phyloP scores from a whole-genome alignment of 352 stramenopile genomes.

The Saprolegnia diclina region DNA sequence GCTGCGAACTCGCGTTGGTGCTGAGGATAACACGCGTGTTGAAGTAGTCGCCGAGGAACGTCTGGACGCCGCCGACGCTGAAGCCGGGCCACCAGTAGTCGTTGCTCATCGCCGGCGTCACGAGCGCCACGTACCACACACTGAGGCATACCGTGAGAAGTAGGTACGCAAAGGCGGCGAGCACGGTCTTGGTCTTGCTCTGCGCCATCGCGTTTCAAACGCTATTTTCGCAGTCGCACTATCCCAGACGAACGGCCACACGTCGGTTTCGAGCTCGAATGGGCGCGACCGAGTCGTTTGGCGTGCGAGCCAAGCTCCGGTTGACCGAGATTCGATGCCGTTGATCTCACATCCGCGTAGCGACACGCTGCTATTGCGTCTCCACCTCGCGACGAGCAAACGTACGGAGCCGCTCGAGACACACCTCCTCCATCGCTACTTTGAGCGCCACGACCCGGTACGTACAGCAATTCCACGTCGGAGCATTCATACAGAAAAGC shows the following conservation, averaged over 20 bases:
- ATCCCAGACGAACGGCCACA: background rate
- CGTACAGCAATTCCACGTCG: too few relatives aligned
- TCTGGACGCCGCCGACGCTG: constrained; percentile 1
- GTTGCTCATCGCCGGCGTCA: constrained; percentile 1
- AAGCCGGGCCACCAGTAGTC: constrained; percentile 22
- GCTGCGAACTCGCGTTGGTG: background rate
- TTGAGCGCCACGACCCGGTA: constrained; percentile 16
- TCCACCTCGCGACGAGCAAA: constrained; percentile 2
- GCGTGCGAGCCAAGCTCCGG: background rate
- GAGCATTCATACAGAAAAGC: background rate
- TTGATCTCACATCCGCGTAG: background rate
- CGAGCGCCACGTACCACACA: background rate
- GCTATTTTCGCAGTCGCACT: too few relatives aligned
- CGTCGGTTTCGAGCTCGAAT: background rate
- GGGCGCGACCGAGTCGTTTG: background rate
- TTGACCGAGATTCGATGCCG: background rate
- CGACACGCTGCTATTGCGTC: constrained; percentile 7
- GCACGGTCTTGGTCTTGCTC: background rate
- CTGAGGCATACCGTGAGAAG: background rate
- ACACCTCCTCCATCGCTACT: constrained; percentile 7
- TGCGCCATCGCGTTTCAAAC: background rate
- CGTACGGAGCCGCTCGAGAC: constrained; percentile 21
- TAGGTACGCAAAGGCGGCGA: background rate
- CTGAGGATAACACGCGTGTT: background rate
- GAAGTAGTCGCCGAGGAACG: constrained; percentile 17